These are phyloP conservation scores for Pseudisothecium myosuroides DNA, from an alignment of 225 moss, liverwort and hornwort species.

Conservation along the genomic window DNA sequence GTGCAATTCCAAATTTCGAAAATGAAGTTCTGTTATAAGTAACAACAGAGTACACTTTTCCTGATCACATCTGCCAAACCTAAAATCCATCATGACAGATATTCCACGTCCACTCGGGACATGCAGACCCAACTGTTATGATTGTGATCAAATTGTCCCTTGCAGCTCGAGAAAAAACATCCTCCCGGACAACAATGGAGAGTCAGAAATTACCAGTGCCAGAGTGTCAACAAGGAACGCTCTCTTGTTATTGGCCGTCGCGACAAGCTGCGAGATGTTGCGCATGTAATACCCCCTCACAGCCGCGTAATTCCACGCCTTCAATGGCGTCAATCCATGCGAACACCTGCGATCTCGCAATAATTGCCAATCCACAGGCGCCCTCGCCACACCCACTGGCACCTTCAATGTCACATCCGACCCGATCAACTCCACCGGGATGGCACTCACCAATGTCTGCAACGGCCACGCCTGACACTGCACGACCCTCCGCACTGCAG, in stretches of 20 bases:
- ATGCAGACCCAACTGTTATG: neutral
- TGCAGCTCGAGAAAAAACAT: neutral
- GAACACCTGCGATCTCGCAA: slow-evolving; percentile 46
- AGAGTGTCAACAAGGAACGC: slow-evolving; percentile 97
- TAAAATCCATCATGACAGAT: neutral
- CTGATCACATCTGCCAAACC: neutral
- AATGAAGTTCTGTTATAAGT: neutral
- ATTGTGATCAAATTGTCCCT: neutral
- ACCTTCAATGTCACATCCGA: slow-evolving; percentile 40
- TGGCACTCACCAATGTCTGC: slow-evolving; percentile 37
- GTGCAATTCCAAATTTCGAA: neutral
- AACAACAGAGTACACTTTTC: neutral
- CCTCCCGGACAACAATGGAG: neutral
- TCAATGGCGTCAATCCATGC: slow-evolving; percentile 25
- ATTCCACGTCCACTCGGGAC: neutral
- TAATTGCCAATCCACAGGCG: slow-evolving; percentile 26
- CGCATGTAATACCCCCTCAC: slow-evolving; percentile 85
- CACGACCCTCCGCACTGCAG: slow-evolving; percentile 59
- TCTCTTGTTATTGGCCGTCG: slow-evolving; percentile 70
- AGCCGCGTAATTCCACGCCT: slow-evolving; percentile 73
- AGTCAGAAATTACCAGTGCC: slow-evolving; percentile 49
- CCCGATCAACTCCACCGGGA: slow-evolving; percentile 35
- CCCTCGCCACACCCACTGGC: slow-evolving; percentile 11
- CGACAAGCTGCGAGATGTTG: slow-evolving; percentile 88
- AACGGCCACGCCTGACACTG: slow-evolving; percentile 54